Percentiles rank a stretch among this genome's conserved stretches.
phyloP scores from a whole-genome alignment of 2,329 filamentous ascomycete genomes.

The Reticulascus tulasneorum region DNA sequence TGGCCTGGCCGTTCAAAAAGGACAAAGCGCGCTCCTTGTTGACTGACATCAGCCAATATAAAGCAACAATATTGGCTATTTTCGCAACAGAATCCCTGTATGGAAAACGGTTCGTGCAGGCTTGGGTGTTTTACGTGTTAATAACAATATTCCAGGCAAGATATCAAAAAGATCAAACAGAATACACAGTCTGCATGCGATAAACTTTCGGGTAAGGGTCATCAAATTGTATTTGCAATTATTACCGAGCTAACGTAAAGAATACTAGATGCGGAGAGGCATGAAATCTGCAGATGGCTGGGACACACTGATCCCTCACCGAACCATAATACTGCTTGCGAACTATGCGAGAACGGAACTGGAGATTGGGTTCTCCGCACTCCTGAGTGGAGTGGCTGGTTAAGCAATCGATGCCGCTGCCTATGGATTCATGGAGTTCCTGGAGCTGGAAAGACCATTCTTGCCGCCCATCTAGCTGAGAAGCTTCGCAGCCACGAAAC shows the following conservation, averaged over 20 bases:
- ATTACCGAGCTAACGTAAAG: too few relatives aligned
- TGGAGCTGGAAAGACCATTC: not conserved
- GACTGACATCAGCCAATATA: not conserved
- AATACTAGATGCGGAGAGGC: not conserved
- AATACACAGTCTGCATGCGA: too few relatives aligned
- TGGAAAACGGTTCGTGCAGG: rapidly evolving
- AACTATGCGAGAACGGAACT: not conserved
- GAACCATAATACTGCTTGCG: rapidly evolving
- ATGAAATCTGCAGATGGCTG: not conserved
- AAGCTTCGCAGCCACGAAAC: not conserved
- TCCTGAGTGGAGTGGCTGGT: not conserved
- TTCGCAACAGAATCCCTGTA: not conserved
- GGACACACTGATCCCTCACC: not conserved
- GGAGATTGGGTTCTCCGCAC: not conserved
- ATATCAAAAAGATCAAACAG: too few relatives aligned
- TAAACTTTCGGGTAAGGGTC: too few relatives aligned
- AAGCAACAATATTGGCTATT: not conserved
- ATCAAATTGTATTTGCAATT: too few relatives aligned
- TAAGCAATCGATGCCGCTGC: not conserved
- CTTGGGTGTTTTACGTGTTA: rapidly evolving
- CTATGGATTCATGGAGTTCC: constrained; percentile 2
- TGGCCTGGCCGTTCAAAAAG: constrained; percentile 1
- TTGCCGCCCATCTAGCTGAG: not conserved
- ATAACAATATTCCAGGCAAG: too few relatives aligned
- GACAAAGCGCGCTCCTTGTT: not conserved